Evolutionary conservation across 805 yeast species (phyloP).

Genomic region (Starmerella sp.): DNA sequence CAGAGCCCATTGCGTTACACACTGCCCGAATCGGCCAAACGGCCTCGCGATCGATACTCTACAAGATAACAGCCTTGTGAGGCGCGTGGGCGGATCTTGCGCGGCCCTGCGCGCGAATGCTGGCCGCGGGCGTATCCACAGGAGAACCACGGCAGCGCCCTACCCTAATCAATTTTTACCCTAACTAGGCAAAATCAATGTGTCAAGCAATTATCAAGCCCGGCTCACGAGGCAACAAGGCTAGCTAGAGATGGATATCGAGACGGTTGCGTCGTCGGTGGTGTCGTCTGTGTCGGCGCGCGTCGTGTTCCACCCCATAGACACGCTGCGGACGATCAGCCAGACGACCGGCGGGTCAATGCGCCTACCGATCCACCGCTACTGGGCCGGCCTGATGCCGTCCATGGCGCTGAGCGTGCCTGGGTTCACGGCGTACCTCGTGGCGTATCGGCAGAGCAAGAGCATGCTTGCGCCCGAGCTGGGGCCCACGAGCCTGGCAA

Average conservation of each 20-base stretch:
- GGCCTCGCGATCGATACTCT: no score
- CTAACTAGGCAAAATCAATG: not conserved
- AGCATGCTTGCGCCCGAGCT: slow-evolving; percentile 29
- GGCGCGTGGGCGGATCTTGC: no score
- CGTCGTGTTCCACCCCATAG: slow-evolving; percentile 35
- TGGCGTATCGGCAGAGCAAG: slow-evolving; percentile 33
- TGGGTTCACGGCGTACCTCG: slow-evolving; percentile 34
- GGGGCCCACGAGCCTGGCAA: slow-evolving; percentile 28
- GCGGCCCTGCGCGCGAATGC: no score
- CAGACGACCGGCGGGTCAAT: slow-evolving; percentile 33
- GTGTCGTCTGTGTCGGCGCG: slow-evolving; percentile 31
- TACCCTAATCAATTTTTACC: not conserved
- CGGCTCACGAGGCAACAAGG: not conserved
- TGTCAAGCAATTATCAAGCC: not conserved
- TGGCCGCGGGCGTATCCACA: no score
- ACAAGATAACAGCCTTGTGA: no score
- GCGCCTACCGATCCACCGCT: slow-evolving; percentile 30
- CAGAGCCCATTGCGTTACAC: no score
- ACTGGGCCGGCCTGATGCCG: slow-evolving; percentile 34
- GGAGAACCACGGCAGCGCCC: not conserved
- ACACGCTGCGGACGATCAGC: slow-evolving; percentile 34
- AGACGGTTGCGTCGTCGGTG: slow-evolving; percentile 33
- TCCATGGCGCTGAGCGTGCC: slow-evolving; percentile 33
- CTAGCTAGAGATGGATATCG: slow-evolving; percentile 27
- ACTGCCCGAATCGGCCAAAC: no score